Base-by-base conservation (phyloP, 805 yeast species). In the Saccharomycopsis malanga region DNA sequence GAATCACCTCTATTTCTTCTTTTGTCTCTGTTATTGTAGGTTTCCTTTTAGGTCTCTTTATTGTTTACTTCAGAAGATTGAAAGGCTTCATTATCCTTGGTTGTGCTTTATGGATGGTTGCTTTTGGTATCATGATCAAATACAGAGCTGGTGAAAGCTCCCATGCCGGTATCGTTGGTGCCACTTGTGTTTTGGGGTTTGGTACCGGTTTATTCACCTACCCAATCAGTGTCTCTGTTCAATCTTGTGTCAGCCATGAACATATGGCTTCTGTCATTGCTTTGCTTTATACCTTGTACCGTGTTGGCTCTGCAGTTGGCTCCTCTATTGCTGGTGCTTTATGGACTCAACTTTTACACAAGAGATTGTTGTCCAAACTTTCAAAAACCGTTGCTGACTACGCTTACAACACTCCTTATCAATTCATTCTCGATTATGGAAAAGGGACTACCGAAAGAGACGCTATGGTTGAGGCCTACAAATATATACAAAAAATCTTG, bases 191-290 rank as follows among this genome's bases (percentile, higher is more conserved):
- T 17, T 62, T 80, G 54, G 89, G 89, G 55, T 72, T 83, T 49
- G 88, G 87, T 56, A 85, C 85, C 38, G 86, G 86, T 15, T 75
- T 82, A 61, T 79, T 81, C 68, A 77, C 83, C 14, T 80, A 79
- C 56, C 71, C 83, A 3, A 69, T 79, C 9, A 83, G 78, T 58
- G 77, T 77, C 4, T 72, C 83, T 37, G 72, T 78, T 52, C 79
- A 76, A 58, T 68, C 85, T 0, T 68, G 75, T 48, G 72, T 77
- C 30, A 72, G 67, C 53, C 88, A 81, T 62, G 81, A 76, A 57
- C 71, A 74, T 61, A 73, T 81, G 79, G 85, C 84, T 9, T 72
- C 76, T 40, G 71, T 76, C 29, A 72, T 79, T 38, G 71, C 86
- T 1, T 61, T 79, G 35, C 77, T 74, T 62, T 67, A 77, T 54